Evolutionary conservation across 345 rosid species (phyloP), one percentile per base, ranked within the genome.

Genomic region (Citrus mangshanensis): DNA sequence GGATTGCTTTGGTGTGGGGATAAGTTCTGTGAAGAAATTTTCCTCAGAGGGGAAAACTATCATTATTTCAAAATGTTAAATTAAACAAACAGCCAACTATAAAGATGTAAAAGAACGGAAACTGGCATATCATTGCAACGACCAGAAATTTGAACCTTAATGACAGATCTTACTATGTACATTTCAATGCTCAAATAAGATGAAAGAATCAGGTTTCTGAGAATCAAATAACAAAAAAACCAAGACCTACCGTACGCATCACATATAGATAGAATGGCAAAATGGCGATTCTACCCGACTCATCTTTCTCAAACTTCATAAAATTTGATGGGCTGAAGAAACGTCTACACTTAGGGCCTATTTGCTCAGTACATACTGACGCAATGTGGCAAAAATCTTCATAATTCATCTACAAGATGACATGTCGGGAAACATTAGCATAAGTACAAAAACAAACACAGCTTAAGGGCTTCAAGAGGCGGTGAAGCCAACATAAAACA

Each of bases 221-320:
- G 34, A 51, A 63, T 37, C 34, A 62, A 19, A 65, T 10, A 54
- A 4, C 8, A 38, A 38, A 38, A 68, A 70, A 40, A 34, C 32
- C 13, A 72, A 73, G 38, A 87, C 98, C 81, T 82, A 94, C 99
- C 73, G 98, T 96, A 73, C 99, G 97, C 99, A 96, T 96, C 85
- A 96, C 98, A 80, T 96, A 96, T 38, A 96, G 95, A 87, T 96
- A 96, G 82, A 94, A 96, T 0, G 99, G 99, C 77, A 96, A 83
- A 82, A 96, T 96, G 74, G 98, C 99, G 81, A 96, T 96, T 86
- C 99, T 89, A 78, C 99, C 99, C 6, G 97, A 92, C 82, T 96
- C 99, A 82, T 96, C 99, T 82, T 94, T 96, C 90, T 96, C 99
- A 79, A 96, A 94, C 89, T 96, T 96, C 98, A 96, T 96, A 83